These are phyloP conservation scores for Rachicladosporium sp. DNA, from an alignment of 2,329 filamentous ascomycete genomes.

Conservation along the genomic window DNA sequence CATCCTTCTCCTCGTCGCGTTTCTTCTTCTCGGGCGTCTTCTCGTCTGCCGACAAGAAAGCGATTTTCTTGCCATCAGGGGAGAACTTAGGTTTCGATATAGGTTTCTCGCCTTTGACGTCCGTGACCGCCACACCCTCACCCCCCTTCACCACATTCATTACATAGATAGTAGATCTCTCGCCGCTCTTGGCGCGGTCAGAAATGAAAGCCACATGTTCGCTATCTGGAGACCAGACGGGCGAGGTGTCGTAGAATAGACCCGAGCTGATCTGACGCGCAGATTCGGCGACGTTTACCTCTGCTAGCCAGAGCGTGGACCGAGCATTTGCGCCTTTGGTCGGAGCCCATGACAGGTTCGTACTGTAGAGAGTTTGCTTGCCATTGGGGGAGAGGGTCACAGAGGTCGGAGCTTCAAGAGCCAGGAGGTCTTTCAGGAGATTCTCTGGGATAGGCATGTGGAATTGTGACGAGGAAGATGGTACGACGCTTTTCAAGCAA, in stretches of 20 bases:
- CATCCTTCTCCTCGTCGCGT: conserved; percentile 22
- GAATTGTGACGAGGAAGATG: too few species aligned
- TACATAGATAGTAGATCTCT: conserved; percentile 22
- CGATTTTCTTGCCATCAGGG: conserved; percentile 25
- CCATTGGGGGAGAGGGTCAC: too few species aligned
- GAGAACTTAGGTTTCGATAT: conserved; percentile 20
- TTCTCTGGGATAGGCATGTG: too few species aligned
- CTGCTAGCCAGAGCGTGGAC: conserved; percentile 16
- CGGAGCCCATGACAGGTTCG: too few species aligned
- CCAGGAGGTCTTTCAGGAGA: too few species aligned
- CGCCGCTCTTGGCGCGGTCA: conserved; percentile 20
- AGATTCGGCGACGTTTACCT: conserved; percentile 13
- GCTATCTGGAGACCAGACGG: conserved; percentile 19
- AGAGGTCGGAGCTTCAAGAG: too few species aligned
- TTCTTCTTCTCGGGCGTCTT: conserved; percentile 21
- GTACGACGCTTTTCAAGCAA: too few species aligned
- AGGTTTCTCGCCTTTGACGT: conserved; percentile 13
- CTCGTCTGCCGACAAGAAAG: conserved; percentile 23
- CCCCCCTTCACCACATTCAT: conserved; percentile 10
- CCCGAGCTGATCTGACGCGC: conserved; percentile 18
- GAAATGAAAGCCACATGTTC: conserved; percentile 24
- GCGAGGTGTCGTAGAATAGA: conserved; percentile 14
- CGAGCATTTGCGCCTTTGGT: too few species aligned
- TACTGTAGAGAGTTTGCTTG: too few species aligned
- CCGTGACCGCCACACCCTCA: conserved; percentile 19